Conservation (phyloP, 257 asterid species). For the Forsythia viridissima region DNA sequence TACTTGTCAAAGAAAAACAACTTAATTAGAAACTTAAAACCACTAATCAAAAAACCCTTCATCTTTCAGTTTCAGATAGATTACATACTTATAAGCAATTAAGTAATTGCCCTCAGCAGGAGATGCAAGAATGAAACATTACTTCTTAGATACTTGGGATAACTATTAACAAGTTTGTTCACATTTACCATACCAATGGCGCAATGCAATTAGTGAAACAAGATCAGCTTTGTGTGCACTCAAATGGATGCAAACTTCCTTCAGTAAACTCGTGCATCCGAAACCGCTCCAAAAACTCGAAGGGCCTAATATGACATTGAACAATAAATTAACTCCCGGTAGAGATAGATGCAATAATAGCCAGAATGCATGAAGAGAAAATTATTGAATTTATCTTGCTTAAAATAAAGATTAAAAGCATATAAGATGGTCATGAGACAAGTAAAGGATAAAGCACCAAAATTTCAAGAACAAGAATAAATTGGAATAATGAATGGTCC, state of each 20-base stretch:
- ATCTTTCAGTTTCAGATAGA: neutral
- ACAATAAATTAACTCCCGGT: conserved; percentile 1
- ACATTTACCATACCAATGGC: neutral
- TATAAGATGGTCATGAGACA: neutral
- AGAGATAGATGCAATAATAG: neutral
- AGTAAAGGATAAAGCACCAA: neutral
- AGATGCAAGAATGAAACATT: neutral
- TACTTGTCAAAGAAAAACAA: neutral
- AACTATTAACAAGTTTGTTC: neutral
- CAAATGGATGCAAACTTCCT: conserved; percentile 89
- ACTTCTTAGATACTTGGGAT: neutral
- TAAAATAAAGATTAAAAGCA: neutral
- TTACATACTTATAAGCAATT: neutral
- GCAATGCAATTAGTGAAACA: neutral
- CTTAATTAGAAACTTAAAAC: neutral
- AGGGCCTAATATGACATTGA: conserved; percentile 64
- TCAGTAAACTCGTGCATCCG: conserved; percentile 88
- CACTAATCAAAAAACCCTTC: neutral
- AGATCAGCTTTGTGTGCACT: conserved; percentile 87
- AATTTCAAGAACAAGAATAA: neutral
- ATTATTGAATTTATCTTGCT: neutral
- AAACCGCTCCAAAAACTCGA: conserved; percentile 84
- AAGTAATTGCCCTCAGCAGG: neutral
- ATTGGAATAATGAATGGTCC: neutral
- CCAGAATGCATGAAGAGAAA: neutral